phyloP scores from a whole-genome alignment of 2,329 filamentous ascomycete genomes.

The Alternaria novae-zelandiae region DNA sequence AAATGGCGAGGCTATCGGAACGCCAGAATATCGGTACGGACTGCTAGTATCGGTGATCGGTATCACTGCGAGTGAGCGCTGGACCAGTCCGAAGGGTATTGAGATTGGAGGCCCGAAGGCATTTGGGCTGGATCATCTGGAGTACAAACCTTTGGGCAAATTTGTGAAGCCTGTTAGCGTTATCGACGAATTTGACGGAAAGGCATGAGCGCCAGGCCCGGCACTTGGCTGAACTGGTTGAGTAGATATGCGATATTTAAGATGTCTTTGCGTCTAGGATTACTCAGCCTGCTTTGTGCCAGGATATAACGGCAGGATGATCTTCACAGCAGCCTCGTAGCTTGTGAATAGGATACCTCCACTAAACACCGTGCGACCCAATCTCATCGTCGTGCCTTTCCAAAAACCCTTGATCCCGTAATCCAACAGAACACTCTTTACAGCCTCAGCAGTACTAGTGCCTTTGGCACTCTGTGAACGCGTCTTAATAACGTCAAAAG shows the following conservation, averaged over 20 bases:
- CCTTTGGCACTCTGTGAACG: slow-evolving; percentile 65
- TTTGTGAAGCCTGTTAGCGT: slow-evolving; percentile 63
- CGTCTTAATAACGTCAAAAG: slow-evolving; percentile 70
- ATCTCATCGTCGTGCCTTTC: slow-evolving; percentile 71
- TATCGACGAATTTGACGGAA: slow-evolving; percentile 55
- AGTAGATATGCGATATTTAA: neutral
- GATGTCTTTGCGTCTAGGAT: slow-evolving; percentile 22
- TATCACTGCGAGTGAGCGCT: slow-evolving; percentile 61
- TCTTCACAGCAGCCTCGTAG: slow-evolving; percentile 63
- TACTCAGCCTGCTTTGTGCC: slow-evolving; percentile 23
- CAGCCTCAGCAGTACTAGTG: slow-evolving; percentile 63
- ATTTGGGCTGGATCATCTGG: slow-evolving; percentile 57
- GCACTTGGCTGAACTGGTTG: neutral
- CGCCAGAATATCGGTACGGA: slow-evolving; percentile 63
- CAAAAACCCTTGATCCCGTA: slow-evolving; percentile 68
- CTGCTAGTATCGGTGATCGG: slow-evolving; percentile 60
- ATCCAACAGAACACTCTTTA: slow-evolving; percentile 61
- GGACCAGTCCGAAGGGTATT: slow-evolving; percentile 59
- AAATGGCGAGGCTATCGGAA: slow-evolving; percentile 58
- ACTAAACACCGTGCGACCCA: slow-evolving; percentile 68
- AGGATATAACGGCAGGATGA: slow-evolving; percentile 54
- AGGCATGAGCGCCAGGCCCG: slow-evolving; percentile 2
- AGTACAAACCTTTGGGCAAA: slow-evolving; percentile 59
- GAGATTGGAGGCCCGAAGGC: slow-evolving; percentile 59
- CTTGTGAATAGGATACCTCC: slow-evolving; percentile 71